phyloP scores from a whole-genome alignment of 2,329 filamentous ascomycete species.

The Talaromyces sp. region DNA sequence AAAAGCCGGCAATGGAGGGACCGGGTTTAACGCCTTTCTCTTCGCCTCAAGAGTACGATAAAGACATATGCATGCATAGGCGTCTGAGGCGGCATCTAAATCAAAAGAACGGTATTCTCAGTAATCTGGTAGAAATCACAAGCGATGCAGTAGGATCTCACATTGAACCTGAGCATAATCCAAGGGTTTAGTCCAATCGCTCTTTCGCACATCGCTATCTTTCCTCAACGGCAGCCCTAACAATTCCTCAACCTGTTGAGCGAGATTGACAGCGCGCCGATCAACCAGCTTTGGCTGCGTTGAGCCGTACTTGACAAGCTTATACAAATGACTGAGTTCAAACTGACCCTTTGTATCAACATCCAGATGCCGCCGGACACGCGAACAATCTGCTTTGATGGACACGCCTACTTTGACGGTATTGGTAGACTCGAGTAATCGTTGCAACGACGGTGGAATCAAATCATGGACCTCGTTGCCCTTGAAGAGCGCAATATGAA shows the following conservation, averaged over 20 bases:
- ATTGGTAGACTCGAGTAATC: constrained; percentile 65
- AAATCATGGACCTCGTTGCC: constrained; percentile 48
- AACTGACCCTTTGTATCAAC: constrained; percentile 65
- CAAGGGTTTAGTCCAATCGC: constrained; percentile 69
- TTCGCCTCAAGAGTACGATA: constrained; percentile 68
- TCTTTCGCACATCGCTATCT: constrained; percentile 62
- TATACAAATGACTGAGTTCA: constrained; percentile 80
- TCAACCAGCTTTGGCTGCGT: constrained; percentile 58
- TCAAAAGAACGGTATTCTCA: neutral
- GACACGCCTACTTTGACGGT: constrained; percentile 74
- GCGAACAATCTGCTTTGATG: constrained; percentile 66
- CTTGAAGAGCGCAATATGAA: constrained; percentile 69
- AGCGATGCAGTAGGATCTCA: constrained; percentile 39
- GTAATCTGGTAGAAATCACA: neutral
- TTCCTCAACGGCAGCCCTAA: constrained; percentile 74
- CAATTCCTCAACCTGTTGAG: constrained; percentile 65
- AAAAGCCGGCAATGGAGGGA: constrained; percentile 65
- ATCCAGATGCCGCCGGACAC: constrained; percentile 62
- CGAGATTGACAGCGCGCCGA: constrained; percentile 62
- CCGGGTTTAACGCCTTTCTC: constrained; percentile 62
- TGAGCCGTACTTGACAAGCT: constrained; percentile 65
- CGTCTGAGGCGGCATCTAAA: constrained; percentile 72
- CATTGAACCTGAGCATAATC: constrained; percentile 63
- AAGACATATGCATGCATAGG: constrained; percentile 73
- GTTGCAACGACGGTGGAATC: constrained; percentile 65